Evolutionary conservation across 768 basidiomycete species (phyloP), one percentile per base, ranked within the genome.

Genomic region (Lactifluus subvellereus): DNA sequence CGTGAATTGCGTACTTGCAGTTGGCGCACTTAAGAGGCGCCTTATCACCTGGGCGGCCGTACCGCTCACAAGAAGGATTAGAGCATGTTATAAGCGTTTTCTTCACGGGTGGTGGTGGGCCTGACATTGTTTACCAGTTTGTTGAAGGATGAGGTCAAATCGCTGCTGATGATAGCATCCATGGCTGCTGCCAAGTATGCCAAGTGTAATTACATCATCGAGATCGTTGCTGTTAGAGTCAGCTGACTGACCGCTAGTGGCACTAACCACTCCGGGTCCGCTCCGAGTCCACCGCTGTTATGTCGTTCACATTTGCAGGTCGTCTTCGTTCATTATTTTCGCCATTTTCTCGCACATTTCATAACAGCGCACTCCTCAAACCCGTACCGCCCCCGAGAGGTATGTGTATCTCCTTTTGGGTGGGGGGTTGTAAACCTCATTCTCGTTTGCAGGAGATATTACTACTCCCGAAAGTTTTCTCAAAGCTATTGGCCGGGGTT

Each of bases 401-500:
- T 54, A 37, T 4, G 33, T 45, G 47, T 49, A 3, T 35, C 22
- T 18, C 20, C 16, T 53, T 20, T 14, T 22, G 3, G 4, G 22
- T 33, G 9, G 16, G 11, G 7, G 13, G 4, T 3, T 38, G 7
- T 6, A 20, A 42, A 2, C 11, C 42, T 51, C 30, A 60, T 42
- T 43, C 40, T 35, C 43, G 27, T 45, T 48, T 48, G 62, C 72
- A 86, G 85, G 78, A 40, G 65, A 73, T n/a, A 80, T 88, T 64
- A 65, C 71, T 20, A 82, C 84, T 3, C 82, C 89, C 6, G 74
- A 75, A 35, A 84, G 81, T 32, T 91, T 94, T 68, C 77, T 94
- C 66, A 82, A 82, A 62, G 81, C 85, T 32, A 90, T 94, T 66
- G 91, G 91, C 22, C 80, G 91, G 30, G 78, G 78, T 7, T 75